Conservation (phyloP, 2,329 filamentous ascomycete genomes). For the Monilinia laxa region DNA sequence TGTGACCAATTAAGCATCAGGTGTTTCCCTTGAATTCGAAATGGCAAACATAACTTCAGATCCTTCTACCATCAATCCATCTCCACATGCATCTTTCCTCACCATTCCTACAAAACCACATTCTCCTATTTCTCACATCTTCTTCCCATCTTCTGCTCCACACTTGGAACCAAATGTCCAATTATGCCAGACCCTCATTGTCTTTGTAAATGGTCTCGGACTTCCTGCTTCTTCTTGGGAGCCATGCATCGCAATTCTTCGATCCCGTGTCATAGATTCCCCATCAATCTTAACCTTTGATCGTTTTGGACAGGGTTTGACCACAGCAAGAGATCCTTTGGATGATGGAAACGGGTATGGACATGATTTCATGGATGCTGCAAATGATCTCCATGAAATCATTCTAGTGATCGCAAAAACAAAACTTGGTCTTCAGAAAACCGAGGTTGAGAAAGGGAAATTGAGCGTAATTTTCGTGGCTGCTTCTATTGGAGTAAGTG, state of each 20-base stretch:
- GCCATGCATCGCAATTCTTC: slow-evolving; percentile 35
- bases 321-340: slow-evolving; percentile 33
- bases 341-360: slow-evolving; percentile 36
- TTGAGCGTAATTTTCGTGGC: slow-evolving; percentile 36
- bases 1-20: not conserved
- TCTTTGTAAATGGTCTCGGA: slow-evolving; percentile 40
- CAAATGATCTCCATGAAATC: slow-evolving; percentile 39
- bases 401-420: slow-evolving; percentile 30
- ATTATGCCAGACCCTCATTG: slow-evolving; percentile 30
- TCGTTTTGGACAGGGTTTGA: slow-evolving; percentile 36
- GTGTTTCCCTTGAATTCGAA: too few relatives aligned
- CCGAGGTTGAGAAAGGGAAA: slow-evolving; percentile 24
- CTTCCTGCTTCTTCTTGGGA: slow-evolving; percentile 38
- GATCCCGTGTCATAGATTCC: slow-evolving; percentile 26
- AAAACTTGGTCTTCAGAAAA: slow-evolving; percentile 23
- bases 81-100: slow-evolving; percentile 23
- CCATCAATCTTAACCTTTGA: slow-evolving; percentile 42
- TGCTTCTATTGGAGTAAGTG: slow-evolving; percentile 38
- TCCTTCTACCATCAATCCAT: not conserved
- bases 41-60: not conserved
- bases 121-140: slow-evolving; percentile 39
- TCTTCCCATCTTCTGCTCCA: slow-evolving; percentile 29
- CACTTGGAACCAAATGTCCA: slow-evolving; percentile 19
- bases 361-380: slow-evolving; percentile 37
- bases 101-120: slow-evolving; percentile 39